A percentile compares a stretch with the other conserved stretches of the same genome.
Evolutionary conservation across 192 early-diverging fungal genomes (phyloP).

Genomic region (Chytriomyces sp.): DNA sequence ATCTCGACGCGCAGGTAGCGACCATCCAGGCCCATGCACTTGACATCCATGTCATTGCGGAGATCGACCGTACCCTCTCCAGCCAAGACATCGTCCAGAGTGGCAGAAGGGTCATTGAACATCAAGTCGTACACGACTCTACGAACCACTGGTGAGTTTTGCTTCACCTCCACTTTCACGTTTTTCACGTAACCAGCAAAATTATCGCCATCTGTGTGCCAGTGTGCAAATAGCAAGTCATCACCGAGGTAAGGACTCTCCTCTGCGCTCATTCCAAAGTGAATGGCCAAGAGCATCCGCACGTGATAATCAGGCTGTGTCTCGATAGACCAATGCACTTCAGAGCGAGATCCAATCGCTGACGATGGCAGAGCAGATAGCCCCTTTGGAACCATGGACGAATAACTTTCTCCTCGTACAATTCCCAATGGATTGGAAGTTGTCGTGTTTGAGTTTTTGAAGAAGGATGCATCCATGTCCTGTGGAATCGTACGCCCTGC

Average conservation of each 20-base stretch:
- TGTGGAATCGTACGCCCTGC: not conserved
- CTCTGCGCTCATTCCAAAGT: conserved; percentile 12
- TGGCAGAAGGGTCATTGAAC: conserved; percentile 34
- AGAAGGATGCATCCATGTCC: conserved; percentile 19
- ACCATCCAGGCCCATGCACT: conserved; percentile 39
- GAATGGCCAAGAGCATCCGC: conserved; percentile 10
- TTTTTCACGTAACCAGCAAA: conserved; percentile 34
- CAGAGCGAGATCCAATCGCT: not conserved
- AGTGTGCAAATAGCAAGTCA: conserved; percentile 33
- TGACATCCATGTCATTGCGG: conserved; percentile 46
- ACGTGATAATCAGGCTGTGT: conserved; percentile 30
- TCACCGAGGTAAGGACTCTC: not conserved
- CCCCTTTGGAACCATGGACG: not conserved
- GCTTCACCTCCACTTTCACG: conserved; percentile 27
- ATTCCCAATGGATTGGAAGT: conserved; percentile 22
- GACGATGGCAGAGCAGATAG: not conserved
- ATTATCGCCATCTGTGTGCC: conserved; percentile 53
- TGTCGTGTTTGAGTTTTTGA: conserved; percentile 13
- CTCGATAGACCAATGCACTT: conserved; percentile 29
- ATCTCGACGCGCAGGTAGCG: conserved; percentile 16
- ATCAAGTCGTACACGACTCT: conserved; percentile 34
- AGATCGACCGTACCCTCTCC: conserved; percentile 44
- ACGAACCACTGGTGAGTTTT: not conserved
- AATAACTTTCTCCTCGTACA: conserved; percentile 9
- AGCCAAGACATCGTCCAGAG: conserved; percentile 45